A percentile compares a stretch with the other conserved stretches of the same genome.
Conservation (phyloP, 805 yeast species). For the Suhomyces tanzawaensis region DNA sequence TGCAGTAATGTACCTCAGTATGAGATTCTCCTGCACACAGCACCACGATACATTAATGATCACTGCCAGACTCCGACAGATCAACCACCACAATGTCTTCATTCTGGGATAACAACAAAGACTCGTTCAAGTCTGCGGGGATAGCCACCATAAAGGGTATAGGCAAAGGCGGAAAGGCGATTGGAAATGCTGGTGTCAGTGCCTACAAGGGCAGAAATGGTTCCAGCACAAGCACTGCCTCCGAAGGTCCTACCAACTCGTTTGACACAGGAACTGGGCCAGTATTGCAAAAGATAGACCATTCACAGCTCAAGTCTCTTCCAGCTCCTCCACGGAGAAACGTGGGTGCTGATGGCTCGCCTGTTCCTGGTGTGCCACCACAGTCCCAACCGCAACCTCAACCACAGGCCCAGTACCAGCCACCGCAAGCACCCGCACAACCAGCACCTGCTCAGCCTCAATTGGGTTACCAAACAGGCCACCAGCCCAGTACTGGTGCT, state of each 20-base stretch:
- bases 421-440: neutral
- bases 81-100: conserved; percentile 24
- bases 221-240: neutral
- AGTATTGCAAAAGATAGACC: conserved; percentile 13
- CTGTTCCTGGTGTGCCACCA: neutral
- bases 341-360: neutral
- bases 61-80: too few species aligned
- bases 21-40: neutral
- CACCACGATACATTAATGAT: neutral
- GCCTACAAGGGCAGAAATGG: conserved; percentile 46
- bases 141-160: conserved; percentile 48
- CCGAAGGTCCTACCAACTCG: neutral
- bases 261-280: conserved; percentile 10
- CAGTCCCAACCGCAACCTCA: neutral
- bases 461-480: neutral
- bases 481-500: neutral
- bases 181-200: conserved; percentile 49
- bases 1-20: too few species aligned
- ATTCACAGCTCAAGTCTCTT: conserved; percentile 29
- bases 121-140: conserved; percentile 48
- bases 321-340: conserved; percentile 43
- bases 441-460: neutral
- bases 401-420: conserved; percentile 1
- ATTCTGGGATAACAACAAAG: conserved; percentile 55
- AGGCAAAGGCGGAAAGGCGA: conserved; percentile 48